Evolutionary conservation across 495 filamentous ascomycete species (phyloP), one percentile per base, ranked within the genome.

Genomic region (Lasiosphaeris hirsuta): DNA sequence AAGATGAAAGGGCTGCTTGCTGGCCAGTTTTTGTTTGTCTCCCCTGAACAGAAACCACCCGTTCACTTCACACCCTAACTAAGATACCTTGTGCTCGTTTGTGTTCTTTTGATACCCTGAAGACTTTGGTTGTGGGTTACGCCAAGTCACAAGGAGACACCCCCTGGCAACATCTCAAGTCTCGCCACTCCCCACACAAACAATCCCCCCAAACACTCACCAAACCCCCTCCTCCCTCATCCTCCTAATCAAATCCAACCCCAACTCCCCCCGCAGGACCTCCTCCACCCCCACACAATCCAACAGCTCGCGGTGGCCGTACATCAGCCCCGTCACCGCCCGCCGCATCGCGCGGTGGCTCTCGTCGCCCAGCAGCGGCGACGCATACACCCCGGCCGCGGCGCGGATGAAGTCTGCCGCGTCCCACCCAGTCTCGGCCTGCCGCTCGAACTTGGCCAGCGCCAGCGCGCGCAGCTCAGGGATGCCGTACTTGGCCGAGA

Each of bases 401-500:
- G 70, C 72, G 10, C 72, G 66, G 4, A 75, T 61, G 51, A 81
- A 65, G 15, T 74, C 70, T 6, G 61, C 50, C 23, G 62, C 66
- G 36, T 65, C 54, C 61, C 62, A 70, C 48, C 68, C 54, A 17
- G 59, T 49, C 8, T 57, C 57, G 41, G 74, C 55, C 36, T 63
- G 62, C 19, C 45, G 46, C 18, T 66, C 61, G 61, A 81, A 76
- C 62, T 75, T 78, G 14, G 56, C 51, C 11, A 61, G 58, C 9
- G 77, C 69, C 10, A 78, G 64, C 4, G 64, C 40, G 54, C 75
- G 75, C 10, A 79, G 63, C 7, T 64, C 67, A 6, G 61, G 35
- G 49, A 81, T 74, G 54, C 67, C 68, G 61, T 79, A 80, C 49
- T 68, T 70, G 56, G 49, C 52, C 36, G 51, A 58, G 9, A 58